Evolutionary conservation across 148 eudicot species (phyloP).

Genomic region (Mesembryanthemum crystallinum): DNA sequence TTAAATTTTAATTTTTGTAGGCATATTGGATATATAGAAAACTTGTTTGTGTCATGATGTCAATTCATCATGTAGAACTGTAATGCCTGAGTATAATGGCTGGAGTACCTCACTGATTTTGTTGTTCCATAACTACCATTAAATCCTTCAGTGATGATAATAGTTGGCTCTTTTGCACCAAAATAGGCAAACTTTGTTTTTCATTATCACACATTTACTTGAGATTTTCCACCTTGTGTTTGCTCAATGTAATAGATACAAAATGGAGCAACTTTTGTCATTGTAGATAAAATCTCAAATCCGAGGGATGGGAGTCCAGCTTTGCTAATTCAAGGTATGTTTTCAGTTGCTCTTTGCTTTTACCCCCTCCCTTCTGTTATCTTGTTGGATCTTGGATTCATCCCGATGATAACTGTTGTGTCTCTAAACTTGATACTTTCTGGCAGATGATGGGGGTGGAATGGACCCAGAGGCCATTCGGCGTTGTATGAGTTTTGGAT

Average conservation of each 20-base stretch:
- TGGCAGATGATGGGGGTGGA: constrained; percentile 92
- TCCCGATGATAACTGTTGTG: constrained; percentile 8
- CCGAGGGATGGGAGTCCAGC: constrained; percentile 78
- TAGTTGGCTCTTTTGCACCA: not conserved
- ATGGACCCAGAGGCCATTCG: constrained; percentile 89
- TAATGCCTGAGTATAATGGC: not conserved
- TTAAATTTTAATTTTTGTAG: not conserved
- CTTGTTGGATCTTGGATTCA: constrained; percentile 8
- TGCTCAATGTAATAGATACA: constrained; percentile 61
- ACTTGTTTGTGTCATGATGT: not conserved
- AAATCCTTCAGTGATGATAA: too few species aligned
- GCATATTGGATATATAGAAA: not conserved
- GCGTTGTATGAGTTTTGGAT: constrained; percentile 91
- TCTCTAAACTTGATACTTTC: constrained; percentile 28
- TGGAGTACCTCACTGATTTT: not conserved
- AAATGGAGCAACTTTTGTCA: constrained; percentile 78
- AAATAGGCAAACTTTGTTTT: not conserved
- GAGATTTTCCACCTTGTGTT: constrained; percentile 16
- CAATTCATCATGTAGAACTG: not conserved
- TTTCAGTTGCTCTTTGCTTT: constrained; percentile 3
- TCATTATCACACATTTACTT: constrained; percentile 1
- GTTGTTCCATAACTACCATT: too few species aligned
- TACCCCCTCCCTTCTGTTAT: constrained; percentile 1
- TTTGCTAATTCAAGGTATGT: constrained; percentile 78
- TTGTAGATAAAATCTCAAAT: constrained; percentile 66